Evolutionary conservation across 345 rosid species (phyloP), one percentile per base, ranked within the genome.

Genomic region (Ricinus communis): DNA sequence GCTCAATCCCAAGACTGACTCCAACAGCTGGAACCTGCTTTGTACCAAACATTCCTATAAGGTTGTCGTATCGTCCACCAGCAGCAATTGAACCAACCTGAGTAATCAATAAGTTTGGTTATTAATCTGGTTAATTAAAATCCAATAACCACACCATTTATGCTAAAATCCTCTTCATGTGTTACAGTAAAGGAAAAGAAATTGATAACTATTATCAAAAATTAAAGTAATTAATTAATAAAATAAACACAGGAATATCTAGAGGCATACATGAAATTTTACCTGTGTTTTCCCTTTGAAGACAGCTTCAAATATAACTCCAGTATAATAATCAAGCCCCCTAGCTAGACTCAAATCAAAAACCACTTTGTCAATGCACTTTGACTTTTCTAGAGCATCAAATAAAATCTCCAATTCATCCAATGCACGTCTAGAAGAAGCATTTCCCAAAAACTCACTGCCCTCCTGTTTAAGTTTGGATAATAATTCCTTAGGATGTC

Each of bases 261-360:
- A 24, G 54, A 12, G 9, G 19, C 56, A 71, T 62, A 14, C 36
- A 45, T 40, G 12, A 45, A 25, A 22, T 40, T 31, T 78, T 80
- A 95, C 99, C 93, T 90, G 93, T 25, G 84, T 91, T 33, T 85
- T 87, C 69, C 97, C 97, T 73, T 75, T 84, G 58, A 93, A 90
- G 71, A 88, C 93, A 62, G 96, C 96, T 85, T 95, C 99, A 75
- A 80, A 95, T 71, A 95, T 90, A 58, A 95, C 90, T 9, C 99
- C 99, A 0, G 99, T 92, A 73, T 95, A 95, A 84, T 95, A 95
- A 83, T 92, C 99, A 67, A 95, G 99, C 58, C 99, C 99, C 80
- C 99, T 87, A 56, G 98, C 99, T 65, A 95, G 92, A 77, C 99
- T 95, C 75, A 95, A 84, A 78, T 95, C 99, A 80, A 95, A 95